phyloP scores from a whole-genome alignment of 805 yeast genomes.

The Kuraishia capsulata region DNA sequence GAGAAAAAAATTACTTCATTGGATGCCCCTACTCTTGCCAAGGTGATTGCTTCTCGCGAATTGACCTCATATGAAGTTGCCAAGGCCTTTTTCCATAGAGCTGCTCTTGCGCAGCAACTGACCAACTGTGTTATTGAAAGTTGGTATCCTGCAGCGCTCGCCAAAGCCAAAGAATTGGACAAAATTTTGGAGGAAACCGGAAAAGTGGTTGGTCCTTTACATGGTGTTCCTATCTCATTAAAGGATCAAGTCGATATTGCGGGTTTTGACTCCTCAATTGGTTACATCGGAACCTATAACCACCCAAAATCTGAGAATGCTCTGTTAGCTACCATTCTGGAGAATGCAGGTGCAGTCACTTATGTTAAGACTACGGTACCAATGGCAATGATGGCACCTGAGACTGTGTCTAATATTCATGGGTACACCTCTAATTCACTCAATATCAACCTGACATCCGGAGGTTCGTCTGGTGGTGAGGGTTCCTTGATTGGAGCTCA shows the following conservation, averaged over 20 bases:
- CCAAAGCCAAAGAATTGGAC: slow-evolving; percentile 29
- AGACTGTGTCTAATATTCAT: slow-evolving; percentile 26
- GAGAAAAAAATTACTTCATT: slow-evolving; percentile 14
- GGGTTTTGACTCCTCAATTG: slow-evolving; percentile 29
- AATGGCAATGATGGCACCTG: slow-evolving; percentile 32
- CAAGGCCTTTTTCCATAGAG: slow-evolving; percentile 17
- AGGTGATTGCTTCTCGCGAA: slow-evolving; percentile 7
- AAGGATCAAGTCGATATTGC: slow-evolving; percentile 33
- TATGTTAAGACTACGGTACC: slow-evolving; percentile 36
- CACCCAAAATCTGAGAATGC: slow-evolving; percentile 19
- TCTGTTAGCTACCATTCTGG: slow-evolving; percentile 21
- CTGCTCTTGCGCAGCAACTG: slow-evolving; percentile 18
- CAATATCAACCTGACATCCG: slow-evolving; percentile 26
- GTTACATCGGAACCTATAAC: slow-evolving; percentile 20
- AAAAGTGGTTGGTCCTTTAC: slow-evolving; percentile 30
- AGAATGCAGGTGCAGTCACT: slow-evolving; percentile 30
- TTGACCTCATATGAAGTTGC: slow-evolving; percentile 10
- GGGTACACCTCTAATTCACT: slow-evolving; percentile 27
- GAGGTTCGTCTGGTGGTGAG: slow-evolving; percentile 40
- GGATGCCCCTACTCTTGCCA: slow-evolving; percentile 11
- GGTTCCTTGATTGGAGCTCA: slow-evolving; percentile 23
- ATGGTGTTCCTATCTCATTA: slow-evolving; percentile 35
- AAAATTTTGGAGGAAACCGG: slow-evolving; percentile 23
- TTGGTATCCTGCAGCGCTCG: slow-evolving; percentile 13
- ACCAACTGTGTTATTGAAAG: slow-evolving; percentile 16